Evolutionary conservation across 805 yeast genomes (phyloP).

Genomic region (Nakazawaea anatomiae): DNA sequence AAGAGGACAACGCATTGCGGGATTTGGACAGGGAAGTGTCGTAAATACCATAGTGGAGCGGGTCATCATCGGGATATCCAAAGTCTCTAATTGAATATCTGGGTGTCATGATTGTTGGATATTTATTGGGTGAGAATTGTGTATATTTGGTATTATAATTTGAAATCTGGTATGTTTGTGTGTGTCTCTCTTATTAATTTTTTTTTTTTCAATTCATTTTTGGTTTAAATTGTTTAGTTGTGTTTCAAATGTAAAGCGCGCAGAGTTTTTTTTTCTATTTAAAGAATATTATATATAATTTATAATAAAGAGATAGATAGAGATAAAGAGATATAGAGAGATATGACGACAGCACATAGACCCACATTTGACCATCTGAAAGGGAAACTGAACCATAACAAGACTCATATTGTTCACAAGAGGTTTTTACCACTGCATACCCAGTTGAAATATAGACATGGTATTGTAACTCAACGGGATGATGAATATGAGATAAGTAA

Average conservation of each 20-base stretch:
- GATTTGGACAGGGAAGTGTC: constrained; percentile 6
- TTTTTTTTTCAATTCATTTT: too few relatives aligned
- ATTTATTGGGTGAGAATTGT: not conserved
- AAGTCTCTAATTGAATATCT: constrained; percentile 66
- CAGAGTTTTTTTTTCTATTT: not conserved
- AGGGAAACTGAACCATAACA: constrained; percentile 38
- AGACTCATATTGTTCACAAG: constrained; percentile 45
- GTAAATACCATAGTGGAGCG: constrained; percentile 61
- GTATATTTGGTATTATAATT: not conserved
- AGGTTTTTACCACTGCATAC: constrained; percentile 51
- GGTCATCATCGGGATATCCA: constrained; percentile 68
- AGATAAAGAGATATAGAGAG: not conserved
- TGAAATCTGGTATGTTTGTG: not conserved
- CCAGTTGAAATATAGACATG: constrained; percentile 41
- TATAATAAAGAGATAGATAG: not conserved
- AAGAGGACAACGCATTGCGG: not conserved
- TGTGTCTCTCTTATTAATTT: too few relatives aligned
- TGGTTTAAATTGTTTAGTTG: too few relatives aligned
- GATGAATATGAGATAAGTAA: constrained; percentile 14
- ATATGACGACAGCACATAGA: constrained; percentile 65
- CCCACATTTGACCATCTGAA: constrained; percentile 64
- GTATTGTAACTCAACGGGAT: constrained; percentile 38
- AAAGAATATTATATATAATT: not conserved
- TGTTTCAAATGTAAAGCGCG: too few relatives aligned
- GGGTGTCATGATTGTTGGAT: not conserved